A percentile compares a stretch with the other conserved stretches of the same genome.
phyloP scores from a whole-genome alignment of 1,139 yeast species.

The Starmera stellimalicola region DNA sequence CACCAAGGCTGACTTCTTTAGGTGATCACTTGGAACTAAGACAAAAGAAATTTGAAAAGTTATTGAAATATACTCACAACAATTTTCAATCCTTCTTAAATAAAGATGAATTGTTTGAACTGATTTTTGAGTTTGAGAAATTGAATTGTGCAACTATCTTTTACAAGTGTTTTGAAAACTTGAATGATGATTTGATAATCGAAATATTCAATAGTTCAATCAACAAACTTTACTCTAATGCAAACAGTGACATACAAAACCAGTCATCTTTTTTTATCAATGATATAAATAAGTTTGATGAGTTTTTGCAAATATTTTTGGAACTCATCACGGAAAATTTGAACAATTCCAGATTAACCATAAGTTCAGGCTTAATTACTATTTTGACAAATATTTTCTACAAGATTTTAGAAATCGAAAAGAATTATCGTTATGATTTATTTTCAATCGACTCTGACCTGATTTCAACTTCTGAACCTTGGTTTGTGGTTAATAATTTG shows the following conservation, averaged over 20 bases:
- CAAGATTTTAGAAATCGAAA: conserved; percentile 33
- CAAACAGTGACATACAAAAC: conserved; percentile 4
- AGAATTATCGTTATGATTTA: conserved; percentile 23
- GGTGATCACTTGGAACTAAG: conserved; percentile 36
- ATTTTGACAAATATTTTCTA: conserved; percentile 31
- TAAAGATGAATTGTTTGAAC: conserved; percentile 20
- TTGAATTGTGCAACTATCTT: conserved; percentile 43
- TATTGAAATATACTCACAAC: conserved; percentile 11
- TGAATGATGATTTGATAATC: conserved; percentile 12
- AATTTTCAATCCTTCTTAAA: conserved; percentile 9
- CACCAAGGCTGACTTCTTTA: conserved; percentile 33
- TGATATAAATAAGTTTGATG: conserved; percentile 27
- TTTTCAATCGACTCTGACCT: conserved; percentile 20
- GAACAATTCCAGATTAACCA: conserved; percentile 22
- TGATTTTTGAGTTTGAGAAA: conserved; percentile 48
- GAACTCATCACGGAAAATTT: conserved; percentile 19
- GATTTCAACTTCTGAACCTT: conserved; percentile 21
- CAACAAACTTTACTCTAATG: conserved; percentile 5
- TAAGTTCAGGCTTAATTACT: conserved; percentile 24
- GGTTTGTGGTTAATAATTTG: conserved; percentile 23
- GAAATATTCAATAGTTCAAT: conserved; percentile 15
- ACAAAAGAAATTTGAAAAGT: conserved; percentile 21
- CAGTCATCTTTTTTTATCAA: conserved; percentile 15
- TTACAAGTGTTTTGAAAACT: conserved; percentile 29
- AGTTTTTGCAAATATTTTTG: conserved; percentile 28